These are phyloP conservation scores for Teratosphaeria nubilosa DNA, from an alignment of 2,329 filamentous ascomycete species.

Conservation along the genomic window DNA sequence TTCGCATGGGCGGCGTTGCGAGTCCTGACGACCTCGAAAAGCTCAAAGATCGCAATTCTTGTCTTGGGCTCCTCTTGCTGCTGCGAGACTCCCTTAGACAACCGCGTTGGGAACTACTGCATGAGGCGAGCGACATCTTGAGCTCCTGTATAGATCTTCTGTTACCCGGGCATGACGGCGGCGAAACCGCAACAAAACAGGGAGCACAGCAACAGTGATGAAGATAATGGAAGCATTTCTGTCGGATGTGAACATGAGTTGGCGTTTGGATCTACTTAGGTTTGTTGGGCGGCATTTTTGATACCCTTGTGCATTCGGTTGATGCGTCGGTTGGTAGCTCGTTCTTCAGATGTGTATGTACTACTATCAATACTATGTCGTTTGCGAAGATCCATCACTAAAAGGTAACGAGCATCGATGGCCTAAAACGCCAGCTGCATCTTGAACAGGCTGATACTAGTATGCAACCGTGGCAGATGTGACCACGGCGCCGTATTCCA, in stretches of 20 bases:
- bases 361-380: background rate
- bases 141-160: constrained; percentile 67
- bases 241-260: background rate
- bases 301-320: constrained; percentile 12
- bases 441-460: no score
- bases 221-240: background rate
- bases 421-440: no score
- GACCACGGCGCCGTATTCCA: no score
- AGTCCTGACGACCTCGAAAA: constrained; percentile 68
- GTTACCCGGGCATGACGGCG: constrained; percentile 14
- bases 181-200: background rate
- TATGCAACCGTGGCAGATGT: no score
- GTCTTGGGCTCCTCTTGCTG: constrained; percentile 69
- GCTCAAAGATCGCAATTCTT: constrained; percentile 69
- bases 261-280: background rate
- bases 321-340: background rate
- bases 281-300: constrained; percentile 15
- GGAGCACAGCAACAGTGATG: background rate
- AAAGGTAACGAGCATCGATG: no score
- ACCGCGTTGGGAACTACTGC: constrained; percentile 82
- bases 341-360: background rate
- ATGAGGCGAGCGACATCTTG: constrained; percentile 73
- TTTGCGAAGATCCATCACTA: no score
- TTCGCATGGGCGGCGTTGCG: constrained; percentile 58
- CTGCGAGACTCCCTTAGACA: constrained; percentile 71